Evolutionary conservation across 2,329 filamentous ascomycete species (phyloP).

Genomic region (Diplocarpon mali): DNA sequence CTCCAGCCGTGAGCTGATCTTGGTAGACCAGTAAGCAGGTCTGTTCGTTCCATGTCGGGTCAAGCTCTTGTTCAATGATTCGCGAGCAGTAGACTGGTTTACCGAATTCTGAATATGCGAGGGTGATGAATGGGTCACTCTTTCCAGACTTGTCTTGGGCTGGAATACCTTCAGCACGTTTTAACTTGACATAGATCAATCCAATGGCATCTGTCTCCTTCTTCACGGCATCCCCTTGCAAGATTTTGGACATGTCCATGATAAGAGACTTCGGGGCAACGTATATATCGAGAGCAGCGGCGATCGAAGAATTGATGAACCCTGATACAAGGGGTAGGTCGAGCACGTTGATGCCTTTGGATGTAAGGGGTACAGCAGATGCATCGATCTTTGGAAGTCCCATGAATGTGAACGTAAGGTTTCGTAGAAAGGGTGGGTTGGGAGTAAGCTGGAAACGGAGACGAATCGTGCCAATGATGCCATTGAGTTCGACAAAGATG

Average conservation of each 20-base stretch:
- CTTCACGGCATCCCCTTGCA: constrained; percentile 14
- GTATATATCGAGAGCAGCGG: constrained; percentile 14
- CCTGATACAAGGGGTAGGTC: constrained; percentile 13
- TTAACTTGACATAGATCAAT: constrained; percentile 16
- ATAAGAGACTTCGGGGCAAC: constrained; percentile 16
- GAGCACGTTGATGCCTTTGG: constrained; percentile 14
- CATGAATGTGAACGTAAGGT: constrained; percentile 17
- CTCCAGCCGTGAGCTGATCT: constrained; percentile 14
- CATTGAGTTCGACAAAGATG: constrained; percentile 15
- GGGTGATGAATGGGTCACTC: constrained; percentile 16
- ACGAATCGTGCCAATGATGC: constrained; percentile 14
- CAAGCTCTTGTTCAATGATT: constrained; percentile 15
- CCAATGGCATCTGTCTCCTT: constrained; percentile 15
- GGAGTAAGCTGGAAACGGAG: constrained; percentile 15
- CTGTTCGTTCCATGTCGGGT: constrained; percentile 15
- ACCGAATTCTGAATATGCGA: constrained; percentile 14
- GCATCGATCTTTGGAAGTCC: constrained; percentile 16
- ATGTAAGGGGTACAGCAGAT: constrained; percentile 13
- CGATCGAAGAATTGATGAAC: constrained; percentile 15
- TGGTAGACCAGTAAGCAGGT: constrained; percentile 14
- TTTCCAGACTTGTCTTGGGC: constrained; percentile 15
- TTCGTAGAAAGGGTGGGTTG: constrained; percentile 13
- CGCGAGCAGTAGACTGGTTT: constrained; percentile 14
- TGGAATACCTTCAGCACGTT: constrained; percentile 12
- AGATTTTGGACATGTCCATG: constrained; percentile 17